phyloP scores from a whole-genome alignment of 306 rosid species.

The Quercus bicolor region DNA sequence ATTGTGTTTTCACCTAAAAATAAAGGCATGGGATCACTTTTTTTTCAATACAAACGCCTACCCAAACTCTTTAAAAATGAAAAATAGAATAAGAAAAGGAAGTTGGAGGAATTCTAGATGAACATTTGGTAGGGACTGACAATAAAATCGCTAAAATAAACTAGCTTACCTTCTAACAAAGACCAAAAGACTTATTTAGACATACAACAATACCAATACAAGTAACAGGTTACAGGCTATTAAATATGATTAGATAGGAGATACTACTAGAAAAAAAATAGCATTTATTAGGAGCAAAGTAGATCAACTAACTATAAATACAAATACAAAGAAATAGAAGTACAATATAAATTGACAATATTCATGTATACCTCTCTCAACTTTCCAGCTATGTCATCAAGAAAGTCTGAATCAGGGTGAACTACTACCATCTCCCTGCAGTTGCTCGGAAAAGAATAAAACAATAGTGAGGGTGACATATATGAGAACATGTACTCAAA shows the following conservation, averaged over 20 bases:
- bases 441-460: constrained; percentile 4
- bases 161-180: no score
- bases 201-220: no score
- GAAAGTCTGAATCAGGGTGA: constrained; percentile 88
- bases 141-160: no score
- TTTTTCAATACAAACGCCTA: neutral
- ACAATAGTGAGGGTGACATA: neutral
- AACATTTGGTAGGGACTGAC: neutral
- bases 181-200: no score
- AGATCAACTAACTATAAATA: neutral
- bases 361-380: constrained; percentile 65
- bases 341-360: neutral
- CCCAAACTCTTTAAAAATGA: neutral
- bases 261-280: neutral
- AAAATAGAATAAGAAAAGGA: neutral
- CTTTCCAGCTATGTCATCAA: constrained; percentile 83
- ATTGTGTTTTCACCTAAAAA: neutral
- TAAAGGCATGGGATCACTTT: neutral
- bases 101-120: neutral
- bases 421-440: constrained; percentile 92
- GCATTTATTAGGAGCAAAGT: neutral
- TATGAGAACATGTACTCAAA: neutral
- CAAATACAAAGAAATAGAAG: neutral
- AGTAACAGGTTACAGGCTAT: neutral
- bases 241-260: neutral